phyloP scores from a whole-genome alignment of 306 rosid genomes.

The Echinosophora koreensis region DNA sequence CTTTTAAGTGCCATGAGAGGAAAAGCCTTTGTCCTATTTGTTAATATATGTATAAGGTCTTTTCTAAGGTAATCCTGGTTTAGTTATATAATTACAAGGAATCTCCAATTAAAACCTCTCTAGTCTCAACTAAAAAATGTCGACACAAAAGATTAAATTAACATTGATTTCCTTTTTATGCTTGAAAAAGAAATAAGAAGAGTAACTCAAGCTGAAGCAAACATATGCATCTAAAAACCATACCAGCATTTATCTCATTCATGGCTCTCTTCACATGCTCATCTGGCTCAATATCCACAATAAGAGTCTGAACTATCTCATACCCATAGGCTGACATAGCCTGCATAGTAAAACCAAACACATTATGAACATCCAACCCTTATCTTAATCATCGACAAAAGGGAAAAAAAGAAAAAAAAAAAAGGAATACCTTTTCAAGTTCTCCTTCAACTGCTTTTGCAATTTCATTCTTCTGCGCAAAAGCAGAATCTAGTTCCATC shows the following conservation, averaged over 20 bases:
- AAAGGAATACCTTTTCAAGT: conserved; percentile 66
- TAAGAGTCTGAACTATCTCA: conserved; percentile 83
- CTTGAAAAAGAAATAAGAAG: too few species aligned
- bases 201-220: conserved; percentile 3
- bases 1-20: background rate
- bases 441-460: conserved; percentile 85
- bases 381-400: background rate
- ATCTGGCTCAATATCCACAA: conserved; percentile 78
- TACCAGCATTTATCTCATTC: conserved; percentile 91
- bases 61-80: conserved; percentile 1
- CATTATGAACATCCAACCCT: background rate
- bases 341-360: conserved; percentile 46
- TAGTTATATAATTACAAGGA: background rate
- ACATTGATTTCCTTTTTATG: background rate
- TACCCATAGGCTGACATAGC: conserved; percentile 87
- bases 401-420: too few species aligned
- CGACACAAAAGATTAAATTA: background rate
- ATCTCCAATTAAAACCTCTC: background rate
- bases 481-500: conserved; percentile 73
- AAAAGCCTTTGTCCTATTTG: background rate
- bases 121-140: background rate
- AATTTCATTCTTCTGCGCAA: conserved; percentile 85
- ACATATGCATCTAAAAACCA: background rate
- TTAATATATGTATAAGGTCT: background rate
- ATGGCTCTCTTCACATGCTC: conserved; percentile 82